Base-by-base conservation (phyloP, 257 asterid genomes). In the Handroanthus guayacan region DNA sequence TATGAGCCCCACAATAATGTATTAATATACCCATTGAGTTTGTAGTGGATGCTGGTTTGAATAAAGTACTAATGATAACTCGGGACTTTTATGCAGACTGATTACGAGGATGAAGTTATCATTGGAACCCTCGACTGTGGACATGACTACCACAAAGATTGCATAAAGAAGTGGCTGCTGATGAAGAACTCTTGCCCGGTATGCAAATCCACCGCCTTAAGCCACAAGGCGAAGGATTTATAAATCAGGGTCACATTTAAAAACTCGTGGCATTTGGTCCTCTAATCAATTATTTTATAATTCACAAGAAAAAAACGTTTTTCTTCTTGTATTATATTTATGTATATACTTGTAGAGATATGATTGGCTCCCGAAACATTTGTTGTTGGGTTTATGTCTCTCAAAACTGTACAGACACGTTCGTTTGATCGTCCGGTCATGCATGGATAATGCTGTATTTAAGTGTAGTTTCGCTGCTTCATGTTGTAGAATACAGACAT, bases 201-300 rank as follows among this genome's bases (percentile, higher is more conserved):
- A 5, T 93, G 93, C 94, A 93, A 91, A 81, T 85, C 94, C 16
- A 62, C 85, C n/a, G 97, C 89, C 60, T 77, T 90, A 83, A 75
- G 66, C 34, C 64, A 77, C 25, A 84, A 71, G 79, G 79, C 76
- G 47, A 81, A 82, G 80, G 81, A 73, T 48, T 71, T 25, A 58
- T 85, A 84, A 84, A 65, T 16, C 70, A 75, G 84, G 67, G 55
- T 55, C 39, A 47, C 39, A 38, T 45, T 51, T 62, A 50, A 78
- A 69, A 45, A 67, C 52, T 48, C 63, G 10, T 20, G 76, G 69
- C 51, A 64, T 61, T 76, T 66, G 83, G 76, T 72, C 69, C 72
- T 76, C 47, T 64, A 62, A 63, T 79, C 72, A 44, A 72, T 67
- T 80, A 77, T 67, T 78, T 81, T 80, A 80, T 80, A 64, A 80